Evolutionary conservation across 129 eudicot species (phyloP).

Genomic region (Arctium minus): DNA sequence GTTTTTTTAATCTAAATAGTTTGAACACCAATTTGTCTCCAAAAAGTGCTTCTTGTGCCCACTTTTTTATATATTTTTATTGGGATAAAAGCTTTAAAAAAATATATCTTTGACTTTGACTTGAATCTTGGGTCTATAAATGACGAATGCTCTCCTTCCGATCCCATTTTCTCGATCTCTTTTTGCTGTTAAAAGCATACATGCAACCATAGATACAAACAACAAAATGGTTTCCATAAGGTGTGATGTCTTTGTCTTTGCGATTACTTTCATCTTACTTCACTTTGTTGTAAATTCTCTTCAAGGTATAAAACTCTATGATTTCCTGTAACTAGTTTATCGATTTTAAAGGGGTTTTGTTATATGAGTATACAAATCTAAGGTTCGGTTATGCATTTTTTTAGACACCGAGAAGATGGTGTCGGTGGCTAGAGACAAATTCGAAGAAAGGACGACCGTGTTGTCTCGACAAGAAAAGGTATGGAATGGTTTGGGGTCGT

Average conservation of each 20-base stretch:
- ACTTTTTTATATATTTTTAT: conserved; percentile 11
- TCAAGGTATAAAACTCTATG: conserved; percentile 25
- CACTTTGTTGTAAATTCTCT: conserved; percentile 31
- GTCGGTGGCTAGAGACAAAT: conserved; percentile 8
- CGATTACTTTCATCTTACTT: conserved; percentile 37
- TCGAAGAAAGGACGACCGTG: background rate
- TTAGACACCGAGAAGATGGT: conserved; percentile 21
- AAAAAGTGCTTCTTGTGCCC: conserved; percentile 29
- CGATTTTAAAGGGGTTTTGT: background rate
- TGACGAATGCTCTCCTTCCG: conserved; percentile 13
- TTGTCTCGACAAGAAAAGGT: conserved; percentile 31
- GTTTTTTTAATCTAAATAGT: background rate
- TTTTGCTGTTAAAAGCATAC: conserved; percentile 20
- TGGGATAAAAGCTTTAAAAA: background rate
- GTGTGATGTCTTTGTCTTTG: conserved; percentile 31
- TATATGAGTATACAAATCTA: background rate
- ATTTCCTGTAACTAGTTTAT: background rate
- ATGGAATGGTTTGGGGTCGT: background rate
- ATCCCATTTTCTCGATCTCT: conserved; percentile 19
- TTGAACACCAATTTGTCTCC: conserved; percentile 25
- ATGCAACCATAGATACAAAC: conserved; percentile 18
- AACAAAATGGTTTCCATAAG: conserved; percentile 35
- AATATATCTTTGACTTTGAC: conserved; percentile 35
- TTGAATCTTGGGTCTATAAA: conserved; percentile 34
- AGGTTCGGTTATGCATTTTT: background rate